These are phyloP conservation scores for Carex myosuroides DNA, from an alignment of 176 grass and related monocot genomes.

Conservation along the genomic window DNA sequence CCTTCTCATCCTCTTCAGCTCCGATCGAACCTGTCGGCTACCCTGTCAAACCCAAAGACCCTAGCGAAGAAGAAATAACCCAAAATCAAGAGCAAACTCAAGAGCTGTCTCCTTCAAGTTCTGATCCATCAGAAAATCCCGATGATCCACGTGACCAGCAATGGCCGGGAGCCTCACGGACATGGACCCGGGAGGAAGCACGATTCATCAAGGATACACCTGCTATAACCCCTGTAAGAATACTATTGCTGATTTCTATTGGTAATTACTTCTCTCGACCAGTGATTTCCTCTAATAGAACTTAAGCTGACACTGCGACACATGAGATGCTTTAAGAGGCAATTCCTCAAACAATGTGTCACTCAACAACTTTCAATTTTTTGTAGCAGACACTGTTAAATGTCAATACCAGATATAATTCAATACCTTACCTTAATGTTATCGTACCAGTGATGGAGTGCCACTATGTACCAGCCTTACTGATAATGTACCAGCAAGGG, in stretches of 20 bases:
- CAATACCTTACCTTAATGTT: background rate
- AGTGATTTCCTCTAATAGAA: background rate
- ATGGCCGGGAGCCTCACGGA: background rate
- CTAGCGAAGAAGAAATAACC: slow-evolving; percentile 33
- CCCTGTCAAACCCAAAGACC: slow-evolving; percentile 42
- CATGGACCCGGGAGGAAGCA: slow-evolving; percentile 54
- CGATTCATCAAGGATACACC: slow-evolving; percentile 68
- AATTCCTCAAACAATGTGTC: background rate
- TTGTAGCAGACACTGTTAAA: background rate
- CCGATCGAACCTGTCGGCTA: slow-evolving; percentile 72
- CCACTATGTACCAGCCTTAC: background rate
- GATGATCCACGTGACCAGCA: slow-evolving; percentile 8
- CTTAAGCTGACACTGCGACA: background rate
- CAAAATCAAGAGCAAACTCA: slow-evolving; percentile 7
- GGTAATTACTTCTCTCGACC: background rate
- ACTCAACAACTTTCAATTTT: background rate
- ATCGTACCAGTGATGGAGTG: background rate
- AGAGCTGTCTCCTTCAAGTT: background rate
- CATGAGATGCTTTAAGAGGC: background rate
- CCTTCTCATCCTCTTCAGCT: slow-evolving; percentile 34
- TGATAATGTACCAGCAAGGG: background rate
- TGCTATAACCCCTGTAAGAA: slow-evolving; percentile 34
- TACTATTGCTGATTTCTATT: background rate
- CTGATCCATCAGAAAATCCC: background rate
- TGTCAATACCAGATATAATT: background rate